These are phyloP conservation scores for Cercospora brassicicola DNA, from an alignment of 2,329 filamentous ascomycete genomes.

Conservation along the genomic window DNA sequence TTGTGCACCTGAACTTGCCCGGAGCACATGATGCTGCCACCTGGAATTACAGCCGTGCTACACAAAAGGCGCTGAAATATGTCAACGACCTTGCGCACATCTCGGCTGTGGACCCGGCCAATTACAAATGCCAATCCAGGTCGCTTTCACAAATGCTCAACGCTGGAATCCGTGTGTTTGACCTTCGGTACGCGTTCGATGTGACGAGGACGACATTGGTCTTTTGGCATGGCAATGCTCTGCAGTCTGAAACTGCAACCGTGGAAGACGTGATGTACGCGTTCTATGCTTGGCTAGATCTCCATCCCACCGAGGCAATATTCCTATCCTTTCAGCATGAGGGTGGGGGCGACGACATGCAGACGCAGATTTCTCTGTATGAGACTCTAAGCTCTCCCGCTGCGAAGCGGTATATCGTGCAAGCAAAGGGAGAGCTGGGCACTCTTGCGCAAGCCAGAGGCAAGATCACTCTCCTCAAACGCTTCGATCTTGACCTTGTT, in stretches of 20 bases:
- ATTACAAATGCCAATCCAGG: constrained; percentile 48
- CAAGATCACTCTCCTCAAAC: constrained; percentile 47
- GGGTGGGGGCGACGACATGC: constrained; percentile 39
- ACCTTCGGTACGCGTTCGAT: constrained; percentile 53
- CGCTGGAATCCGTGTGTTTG: constrained; percentile 53
- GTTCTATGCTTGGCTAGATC: constrained; percentile 52
- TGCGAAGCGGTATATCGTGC: constrained; percentile 46
- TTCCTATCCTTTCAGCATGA: constrained; percentile 54
- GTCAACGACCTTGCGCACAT: constrained; percentile 46
- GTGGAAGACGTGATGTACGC: constrained; percentile 50
- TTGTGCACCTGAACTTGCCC: constrained; percentile 53
- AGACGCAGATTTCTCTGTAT: constrained; percentile 44
- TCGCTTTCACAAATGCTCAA: constrained; percentile 46
- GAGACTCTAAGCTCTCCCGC: constrained; percentile 43
- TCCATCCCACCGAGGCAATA: constrained; percentile 49
- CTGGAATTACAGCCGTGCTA: constrained; percentile 53
- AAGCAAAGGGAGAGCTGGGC: constrained; percentile 41
- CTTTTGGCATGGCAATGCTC: constrained; percentile 52
- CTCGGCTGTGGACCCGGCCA: constrained; percentile 37
- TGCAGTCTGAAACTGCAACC: constrained; percentile 48
- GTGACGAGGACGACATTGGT: constrained; percentile 48
- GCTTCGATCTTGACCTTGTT: constrained; percentile 49
- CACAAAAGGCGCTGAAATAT: constrained; percentile 44
- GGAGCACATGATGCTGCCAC: constrained; percentile 54
- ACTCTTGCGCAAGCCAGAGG: constrained; percentile 41